A percentile compares a stretch with the other conserved stretches of the same genome.
Evolutionary conservation across 306 rosid genomes (phyloP).

Genomic region (Gleditsia sinensis): DNA sequence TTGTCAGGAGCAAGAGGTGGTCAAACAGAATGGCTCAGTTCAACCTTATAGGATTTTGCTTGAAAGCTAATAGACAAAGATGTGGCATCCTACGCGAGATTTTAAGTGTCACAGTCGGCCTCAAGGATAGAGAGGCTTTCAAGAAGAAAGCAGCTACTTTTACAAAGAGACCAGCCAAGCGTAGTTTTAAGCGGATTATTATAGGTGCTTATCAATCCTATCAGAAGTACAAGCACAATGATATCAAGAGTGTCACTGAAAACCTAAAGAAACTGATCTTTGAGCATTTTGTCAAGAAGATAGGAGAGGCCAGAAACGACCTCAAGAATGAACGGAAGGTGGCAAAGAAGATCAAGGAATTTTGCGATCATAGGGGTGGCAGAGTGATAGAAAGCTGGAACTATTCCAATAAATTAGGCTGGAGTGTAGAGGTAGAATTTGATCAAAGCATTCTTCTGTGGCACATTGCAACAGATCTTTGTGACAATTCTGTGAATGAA

Average conservation of each 20-base stretch:
- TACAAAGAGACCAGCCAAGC: not conserved
- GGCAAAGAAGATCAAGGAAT: constrained; percentile 13
- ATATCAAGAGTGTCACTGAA: not conserved
- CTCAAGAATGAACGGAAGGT: not conserved
- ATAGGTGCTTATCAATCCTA: not conserved
- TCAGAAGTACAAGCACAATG: not conserved
- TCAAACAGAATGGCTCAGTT: constrained; percentile 30
- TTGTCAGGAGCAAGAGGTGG: constrained; percentile 32
- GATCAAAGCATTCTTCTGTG: constrained; percentile 42
- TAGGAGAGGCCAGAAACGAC: not conserved
- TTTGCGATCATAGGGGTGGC: constrained; percentile 20
- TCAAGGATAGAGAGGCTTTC: not conserved
- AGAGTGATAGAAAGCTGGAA: not conserved
- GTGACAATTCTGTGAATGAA: constrained; percentile 28
- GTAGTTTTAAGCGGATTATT: not conserved
- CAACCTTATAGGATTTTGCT: constrained; percentile 27
- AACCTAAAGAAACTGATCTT: constrained; percentile 28
- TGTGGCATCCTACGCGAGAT: not conserved
- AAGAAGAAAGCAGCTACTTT: not conserved
- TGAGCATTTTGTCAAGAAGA: not conserved
- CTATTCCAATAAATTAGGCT: not conserved
- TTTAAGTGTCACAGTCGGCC: not conserved
- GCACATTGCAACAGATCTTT: constrained; percentile 39
- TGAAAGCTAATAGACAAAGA: constrained; percentile 4
- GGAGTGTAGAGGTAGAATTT: constrained; percentile 20